A percentile compares a stretch with the other conserved stretches of the same genome.
These are phyloP conservation scores for Skeletonema grethae DNA, from an alignment of 108 stramenopile species.

Conservation along the genomic window DNA sequence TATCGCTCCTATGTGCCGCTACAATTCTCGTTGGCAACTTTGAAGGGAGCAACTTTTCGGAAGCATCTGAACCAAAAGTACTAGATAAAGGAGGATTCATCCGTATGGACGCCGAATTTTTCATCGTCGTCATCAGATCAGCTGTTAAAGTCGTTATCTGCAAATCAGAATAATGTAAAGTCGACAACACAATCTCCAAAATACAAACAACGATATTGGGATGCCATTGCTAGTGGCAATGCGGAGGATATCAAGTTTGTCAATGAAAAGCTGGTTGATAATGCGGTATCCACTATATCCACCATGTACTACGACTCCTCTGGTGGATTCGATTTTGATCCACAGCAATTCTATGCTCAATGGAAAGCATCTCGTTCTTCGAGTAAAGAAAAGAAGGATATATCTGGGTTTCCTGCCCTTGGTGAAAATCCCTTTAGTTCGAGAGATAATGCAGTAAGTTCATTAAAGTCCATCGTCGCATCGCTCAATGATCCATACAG, in stretches of 20 bases:
- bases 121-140: constrained; percentile 13
- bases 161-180: constrained; percentile 6
- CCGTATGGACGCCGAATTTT: constrained; percentile 19
- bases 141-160: constrained; percentile 15
- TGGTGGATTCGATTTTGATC: constrained; percentile 68
- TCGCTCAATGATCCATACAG: constrained; percentile 75
- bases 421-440: constrained; percentile 43
- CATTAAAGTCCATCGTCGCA: constrained; percentile 64
- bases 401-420: not conserved
- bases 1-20: constrained; percentile 19
- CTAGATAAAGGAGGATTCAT: constrained; percentile 13
- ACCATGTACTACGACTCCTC: constrained; percentile 84
- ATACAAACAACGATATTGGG: constrained; percentile 41
- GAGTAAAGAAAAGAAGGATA: constrained; percentile 3
- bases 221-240: constrained; percentile 22
- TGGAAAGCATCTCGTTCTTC: constrained; percentile 57
- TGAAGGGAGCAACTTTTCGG: constrained; percentile 13
- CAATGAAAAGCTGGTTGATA: constrained; percentile 75
- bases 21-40: constrained; percentile 26
- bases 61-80: constrained; percentile 9
- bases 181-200: constrained; percentile 8
- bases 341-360: constrained; percentile 56
- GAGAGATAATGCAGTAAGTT: constrained; percentile 61
- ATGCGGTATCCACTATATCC: constrained; percentile 76
- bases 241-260: constrained; percentile 33